These are phyloP conservation scores for Hypoxylon sp. DNA, from an alignment of 2,329 filamentous ascomycete species.

Conservation along the genomic window DNA sequence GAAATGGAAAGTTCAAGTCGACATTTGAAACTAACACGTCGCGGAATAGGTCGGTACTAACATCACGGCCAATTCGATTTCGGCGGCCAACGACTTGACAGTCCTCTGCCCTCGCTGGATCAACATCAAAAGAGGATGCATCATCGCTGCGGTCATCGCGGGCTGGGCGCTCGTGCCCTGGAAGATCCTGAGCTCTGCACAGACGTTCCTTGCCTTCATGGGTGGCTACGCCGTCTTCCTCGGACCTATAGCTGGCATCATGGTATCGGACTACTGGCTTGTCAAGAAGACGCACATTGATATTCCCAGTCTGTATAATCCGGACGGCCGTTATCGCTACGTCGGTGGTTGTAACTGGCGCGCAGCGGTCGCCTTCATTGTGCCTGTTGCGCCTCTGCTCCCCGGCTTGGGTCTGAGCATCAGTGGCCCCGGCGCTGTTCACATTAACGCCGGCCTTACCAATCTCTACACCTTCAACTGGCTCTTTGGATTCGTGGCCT, in stretches of 20 bases:
- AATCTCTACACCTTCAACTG: conserved; percentile 75
- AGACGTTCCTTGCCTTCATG: conserved; percentile 74
- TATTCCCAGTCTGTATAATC: conserved; percentile 54
- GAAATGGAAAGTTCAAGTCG: too few species aligned
- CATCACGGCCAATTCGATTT: conserved; percentile 68
- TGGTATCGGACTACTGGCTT: conserved; percentile 71
- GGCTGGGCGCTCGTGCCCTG: conserved; percentile 73
- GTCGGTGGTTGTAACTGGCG: conserved; percentile 68
- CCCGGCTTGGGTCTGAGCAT: conserved; percentile 65
- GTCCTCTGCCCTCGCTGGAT: conserved; percentile 65
- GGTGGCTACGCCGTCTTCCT: conserved; percentile 70
- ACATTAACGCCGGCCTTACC: conserved; percentile 58
- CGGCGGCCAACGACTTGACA: conserved; percentile 68
- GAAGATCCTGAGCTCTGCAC: conserved; percentile 72
- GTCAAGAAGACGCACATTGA: conserved; percentile 65
- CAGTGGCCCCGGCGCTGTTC: conserved; percentile 48
- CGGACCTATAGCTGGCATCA: conserved; percentile 71
- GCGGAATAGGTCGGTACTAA: conserved; percentile 67
- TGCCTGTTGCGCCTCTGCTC: conserved; percentile 67
- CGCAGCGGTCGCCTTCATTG: conserved; percentile 67
- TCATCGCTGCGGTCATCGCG: conserved; percentile 65
- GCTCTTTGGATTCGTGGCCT: conserved; percentile 70
- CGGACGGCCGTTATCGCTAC: conserved; percentile 60
- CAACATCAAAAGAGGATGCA: conserved; percentile 68
- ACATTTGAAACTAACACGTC: conserved; percentile 3